Base-by-base conservation (phyloP, 345 rosid species). In the Moricandia moricandioides region DNA sequence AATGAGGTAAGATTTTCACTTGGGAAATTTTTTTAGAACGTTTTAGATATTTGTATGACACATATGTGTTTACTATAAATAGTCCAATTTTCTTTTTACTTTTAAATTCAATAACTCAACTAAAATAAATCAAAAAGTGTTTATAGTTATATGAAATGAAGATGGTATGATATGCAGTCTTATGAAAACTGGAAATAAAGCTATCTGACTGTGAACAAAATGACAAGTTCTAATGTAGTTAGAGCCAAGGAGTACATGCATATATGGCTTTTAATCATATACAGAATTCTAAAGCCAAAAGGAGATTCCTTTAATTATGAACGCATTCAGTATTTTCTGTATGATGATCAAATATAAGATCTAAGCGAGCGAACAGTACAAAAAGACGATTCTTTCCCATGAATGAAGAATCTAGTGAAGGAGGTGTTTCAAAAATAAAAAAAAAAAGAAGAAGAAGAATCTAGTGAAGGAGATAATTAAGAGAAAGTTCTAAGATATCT, bases 321-420 rank as follows among this genome's bases (percentile, higher is more conserved):
- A 68, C 47, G 54, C 57, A 63, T 63, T 3, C 60, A 70, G 43
- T 3, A 40, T 55, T 52, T 26, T 3, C 18, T 12, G 54, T 21
- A 63, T 75, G 26, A 67, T 70, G 65, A 62, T 76, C 66, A 6
- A 43, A 62, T 40, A 24, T 9, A 76, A 55, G 39, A 70, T 64
- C 47, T 70, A 24, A 29, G 58, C 18, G 57, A 29, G 29, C 12
- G 40, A 55, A 64, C 16, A 40, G 60, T 64, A 62, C 33, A 54
- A 3, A 43, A 34, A 63, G 30, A 70, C 51, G 37, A 24, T 63
- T 55, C 52, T 69, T 55, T 76, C 21, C 31, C 52, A 27, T 71
- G 76, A 77, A 71, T 33, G 24, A 34, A 71, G 67, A 71, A 77
- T 77, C 76, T 77, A 77, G 72, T 57, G 71, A 57, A 34, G 61